phyloP scores from a whole-genome alignment of 2,329 filamentous ascomycete genomes.

The Madurella mycetomatis region DNA sequence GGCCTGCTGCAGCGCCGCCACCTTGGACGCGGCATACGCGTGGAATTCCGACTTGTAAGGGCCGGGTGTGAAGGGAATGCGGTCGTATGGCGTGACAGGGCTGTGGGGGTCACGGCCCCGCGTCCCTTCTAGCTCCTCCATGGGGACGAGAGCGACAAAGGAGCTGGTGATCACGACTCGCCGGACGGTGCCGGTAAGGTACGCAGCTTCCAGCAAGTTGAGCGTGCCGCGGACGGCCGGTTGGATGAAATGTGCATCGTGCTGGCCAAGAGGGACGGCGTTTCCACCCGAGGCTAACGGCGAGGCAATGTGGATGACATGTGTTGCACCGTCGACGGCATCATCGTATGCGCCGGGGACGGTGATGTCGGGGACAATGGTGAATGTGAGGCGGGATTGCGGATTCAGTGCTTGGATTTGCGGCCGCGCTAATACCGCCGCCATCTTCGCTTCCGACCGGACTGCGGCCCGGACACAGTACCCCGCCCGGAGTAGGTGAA shows the following conservation, averaged over 20 bases:
- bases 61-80: conserved; percentile 33
- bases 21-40: conserved; percentile 37
- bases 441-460: conserved; percentile 31
- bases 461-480: conserved; percentile 36
- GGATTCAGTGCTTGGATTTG: conserved; percentile 25
- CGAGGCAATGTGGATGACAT: conserved; percentile 28
- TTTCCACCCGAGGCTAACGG: conserved; percentile 21
- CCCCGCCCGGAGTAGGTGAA: conserved; percentile 30
- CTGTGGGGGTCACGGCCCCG: conserved; percentile 1
- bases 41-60: conserved; percentile 31
- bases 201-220: conserved; percentile 25
- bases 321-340: conserved; percentile 30
- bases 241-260: conserved; percentile 22
- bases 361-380: conserved; percentile 31
- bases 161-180: conserved; percentile 30
- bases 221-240: conserved; percentile 24
- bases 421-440: conserved; percentile 26
- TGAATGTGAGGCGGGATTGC: conserved; percentile 28
- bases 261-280: conserved; percentile 12
- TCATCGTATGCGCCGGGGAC: conserved; percentile 31
- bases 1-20: conserved; percentile 30
- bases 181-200: conserved; percentile 20
- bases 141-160: conserved; percentile 25
- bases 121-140: conserved; percentile 19
- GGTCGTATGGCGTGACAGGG: conserved; percentile 19